These are phyloP conservation scores for Xerocomus potaroensis DNA, from an alignment of 768 basidiomycete genomes.

Conservation along the genomic window DNA sequence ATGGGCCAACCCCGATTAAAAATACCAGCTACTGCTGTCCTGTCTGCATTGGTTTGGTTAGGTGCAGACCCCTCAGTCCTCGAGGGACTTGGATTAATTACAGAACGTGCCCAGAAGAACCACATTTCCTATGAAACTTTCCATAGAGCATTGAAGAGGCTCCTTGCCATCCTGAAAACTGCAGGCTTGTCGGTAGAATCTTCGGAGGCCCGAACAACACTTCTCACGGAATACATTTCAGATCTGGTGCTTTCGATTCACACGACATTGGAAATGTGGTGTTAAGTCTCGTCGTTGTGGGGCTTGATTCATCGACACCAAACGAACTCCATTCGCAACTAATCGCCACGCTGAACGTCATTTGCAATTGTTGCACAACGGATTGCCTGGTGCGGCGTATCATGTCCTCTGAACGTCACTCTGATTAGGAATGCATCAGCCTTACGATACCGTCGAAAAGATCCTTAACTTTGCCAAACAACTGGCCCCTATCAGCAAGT, in stretches of 20 bases:
- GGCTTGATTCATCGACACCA: constrained; percentile 48
- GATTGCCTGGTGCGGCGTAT: constrained; percentile 26
- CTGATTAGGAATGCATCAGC: constrained; percentile 35
- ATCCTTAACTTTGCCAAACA: constrained; percentile 38
- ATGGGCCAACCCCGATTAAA: constrained; percentile 14
- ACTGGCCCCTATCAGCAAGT: constrained; percentile 47
- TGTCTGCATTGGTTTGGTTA: constrained; percentile 38
- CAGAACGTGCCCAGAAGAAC: constrained; percentile 6
- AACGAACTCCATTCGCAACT: constrained; percentile 44
- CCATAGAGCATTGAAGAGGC: constrained; percentile 34
- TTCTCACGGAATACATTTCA: constrained; percentile 17
- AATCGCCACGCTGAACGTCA: constrained; percentile 41
- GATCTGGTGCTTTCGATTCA: constrained; percentile 31
- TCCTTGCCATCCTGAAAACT: constrained; percentile 39
- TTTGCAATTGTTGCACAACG: constrained; percentile 38
- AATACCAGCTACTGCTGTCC: constrained; percentile 35
- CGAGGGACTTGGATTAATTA: constrained; percentile 31
- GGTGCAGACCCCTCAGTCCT: constrained; percentile 41
- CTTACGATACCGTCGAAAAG: constrained; percentile 42
- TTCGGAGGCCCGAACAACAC: neutral
- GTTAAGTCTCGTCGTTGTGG: constrained; percentile 49
- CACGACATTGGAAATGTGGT: constrained; percentile 48
- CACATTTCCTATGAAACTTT: constrained; percentile 22
- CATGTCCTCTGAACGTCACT: neutral
- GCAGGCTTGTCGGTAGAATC: constrained; percentile 43